Evolutionary conservation across 208 protist genomes (phyloP).

Genomic region (Leishmania martiniquensis): DNA sequence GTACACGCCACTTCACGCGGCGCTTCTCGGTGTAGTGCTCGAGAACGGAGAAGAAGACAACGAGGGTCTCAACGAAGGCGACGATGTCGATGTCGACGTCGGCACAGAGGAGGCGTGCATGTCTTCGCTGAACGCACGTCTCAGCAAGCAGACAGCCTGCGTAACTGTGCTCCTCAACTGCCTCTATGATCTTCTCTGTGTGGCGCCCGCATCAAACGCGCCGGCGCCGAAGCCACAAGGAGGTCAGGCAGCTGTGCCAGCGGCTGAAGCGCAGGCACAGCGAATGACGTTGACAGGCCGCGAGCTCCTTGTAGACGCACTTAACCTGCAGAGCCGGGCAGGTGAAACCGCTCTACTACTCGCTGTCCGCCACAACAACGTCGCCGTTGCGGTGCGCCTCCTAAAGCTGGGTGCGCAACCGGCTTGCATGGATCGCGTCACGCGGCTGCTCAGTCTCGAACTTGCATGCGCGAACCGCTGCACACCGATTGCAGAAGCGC

Average conservation of each 20-base stretch:
- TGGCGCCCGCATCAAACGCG: neutral
- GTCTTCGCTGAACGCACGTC: neutral
- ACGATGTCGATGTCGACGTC: neutral
- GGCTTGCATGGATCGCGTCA: constrained; percentile 67
- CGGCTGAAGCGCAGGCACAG: neutral
- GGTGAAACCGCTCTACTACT: constrained; percentile 75
- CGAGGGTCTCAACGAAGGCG: constrained; percentile 5
- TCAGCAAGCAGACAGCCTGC: constrained; percentile 28
- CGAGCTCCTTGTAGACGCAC: constrained; percentile 38
- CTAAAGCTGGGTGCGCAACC: constrained; percentile 64
- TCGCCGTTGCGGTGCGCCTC: constrained; percentile 55
- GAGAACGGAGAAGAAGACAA: constrained; percentile 29
- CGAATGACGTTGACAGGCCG: neutral
- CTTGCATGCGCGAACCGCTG: constrained; percentile 74
- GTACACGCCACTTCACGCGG: constrained; percentile 76
- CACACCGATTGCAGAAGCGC: constrained; percentile 53
- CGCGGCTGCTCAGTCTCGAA: constrained; percentile 67
- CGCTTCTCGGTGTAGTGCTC: constrained; percentile 59
- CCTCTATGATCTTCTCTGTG: constrained; percentile 36
- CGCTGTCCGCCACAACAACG: constrained; percentile 62
- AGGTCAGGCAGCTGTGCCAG: neutral
- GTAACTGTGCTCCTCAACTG: constrained; percentile 51
- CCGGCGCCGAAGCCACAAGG: neutral
- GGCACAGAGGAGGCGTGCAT: neutral
- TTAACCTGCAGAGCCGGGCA: constrained; percentile 68